These are phyloP conservation scores for Boletus sp. DNA, from an alignment of 768 basidiomycete genomes.

Conservation along the genomic window DNA sequence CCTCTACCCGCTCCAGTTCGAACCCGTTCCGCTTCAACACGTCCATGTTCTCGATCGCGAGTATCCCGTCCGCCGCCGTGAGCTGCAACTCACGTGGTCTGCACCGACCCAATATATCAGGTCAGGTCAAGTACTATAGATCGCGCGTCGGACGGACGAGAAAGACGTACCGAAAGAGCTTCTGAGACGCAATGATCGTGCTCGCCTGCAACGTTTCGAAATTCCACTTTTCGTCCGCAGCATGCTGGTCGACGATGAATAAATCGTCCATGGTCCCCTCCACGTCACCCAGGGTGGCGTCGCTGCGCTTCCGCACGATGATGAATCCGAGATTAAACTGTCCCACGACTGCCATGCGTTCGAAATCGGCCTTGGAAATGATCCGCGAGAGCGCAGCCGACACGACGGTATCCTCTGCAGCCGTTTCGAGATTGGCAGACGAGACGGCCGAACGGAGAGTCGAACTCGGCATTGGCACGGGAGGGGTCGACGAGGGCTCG, in stretches of 20 bases:
- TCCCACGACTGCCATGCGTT: conserved; percentile 77
- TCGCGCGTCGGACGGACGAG: background rate
- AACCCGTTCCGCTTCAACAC: conserved; percentile 86
- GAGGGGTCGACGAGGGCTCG: background rate
- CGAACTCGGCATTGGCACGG: background rate
- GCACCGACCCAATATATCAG: background rate
- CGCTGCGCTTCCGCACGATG: conserved; percentile 62
- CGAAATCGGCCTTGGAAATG: conserved; percentile 86
- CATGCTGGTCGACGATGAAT: conserved; percentile 97
- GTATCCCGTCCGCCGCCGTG: conserved; percentile 85
- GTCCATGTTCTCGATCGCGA: conserved; percentile 86
- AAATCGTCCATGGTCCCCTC: conserved; percentile 67
- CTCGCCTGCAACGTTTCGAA: conserved; percentile 91
- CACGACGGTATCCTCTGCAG: conserved; percentile 54
- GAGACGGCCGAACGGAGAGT: conserved; percentile 26
- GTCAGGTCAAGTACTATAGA: too few species aligned
- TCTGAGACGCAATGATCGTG: conserved; percentile 88
- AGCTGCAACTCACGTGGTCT: conserved; percentile 80
- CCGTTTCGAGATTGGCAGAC: conserved; percentile 32
- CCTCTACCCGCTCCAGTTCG: conserved; percentile 64
- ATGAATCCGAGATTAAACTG: conserved; percentile 98
- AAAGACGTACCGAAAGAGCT: conserved; percentile 64
- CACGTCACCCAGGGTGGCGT: background rate
- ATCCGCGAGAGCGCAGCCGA: conserved; percentile 74
- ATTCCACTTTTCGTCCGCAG: conserved; percentile 97